Evolutionary conservation across 805 yeast genomes (phyloP), one percentile per base, ranked within the genome.

Genomic region (Kodamaea kakaduensis): DNA sequence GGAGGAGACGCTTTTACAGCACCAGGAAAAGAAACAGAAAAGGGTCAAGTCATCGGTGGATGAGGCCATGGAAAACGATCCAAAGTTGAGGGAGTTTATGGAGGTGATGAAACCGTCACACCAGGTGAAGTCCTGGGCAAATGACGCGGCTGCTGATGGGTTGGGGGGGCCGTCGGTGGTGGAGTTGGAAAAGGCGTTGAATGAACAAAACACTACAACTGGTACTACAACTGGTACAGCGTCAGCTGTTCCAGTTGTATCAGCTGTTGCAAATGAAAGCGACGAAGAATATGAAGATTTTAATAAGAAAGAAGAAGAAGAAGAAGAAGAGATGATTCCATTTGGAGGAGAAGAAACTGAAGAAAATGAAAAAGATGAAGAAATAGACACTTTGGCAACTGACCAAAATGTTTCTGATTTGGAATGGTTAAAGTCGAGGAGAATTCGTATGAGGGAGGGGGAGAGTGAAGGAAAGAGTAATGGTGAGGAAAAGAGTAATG

Each of bases 341-440:
- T 48, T 34, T 15, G 37, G 36, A 43, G 34, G 29, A 36, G 19
- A 25, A 26, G 41, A 31, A 17, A 6, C 28, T 6, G 25, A 35
- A 6, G 56, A 48, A 2, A 52, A 47, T 5, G 55, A 51, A 4
- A 21, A 20, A 21, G 34, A 31, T 13, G 19, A 38, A 45, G 47
- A 41, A 31, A 40, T 37, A 14, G 51, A 41, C 17, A 47, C 46
- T 1, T 35, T 61, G 3, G 78, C 75, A 5, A 60, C 60, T 22
- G 75, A 77, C 46, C 76, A 71, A 38, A 60, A 49, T 9, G 69
- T 84, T 9, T 72, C 88, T 9, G 96, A 89, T 62, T 59, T 84
- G 34, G 96, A 89, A 38, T 89, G 97, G 97, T 71, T 89, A 41
- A 78, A 79, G 50, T 74, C 72, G 47, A 78, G 84, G 56, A 74